Conservation (phyloP, 768 basidiomycete genomes). For the Termitomyces sp. region DNA sequence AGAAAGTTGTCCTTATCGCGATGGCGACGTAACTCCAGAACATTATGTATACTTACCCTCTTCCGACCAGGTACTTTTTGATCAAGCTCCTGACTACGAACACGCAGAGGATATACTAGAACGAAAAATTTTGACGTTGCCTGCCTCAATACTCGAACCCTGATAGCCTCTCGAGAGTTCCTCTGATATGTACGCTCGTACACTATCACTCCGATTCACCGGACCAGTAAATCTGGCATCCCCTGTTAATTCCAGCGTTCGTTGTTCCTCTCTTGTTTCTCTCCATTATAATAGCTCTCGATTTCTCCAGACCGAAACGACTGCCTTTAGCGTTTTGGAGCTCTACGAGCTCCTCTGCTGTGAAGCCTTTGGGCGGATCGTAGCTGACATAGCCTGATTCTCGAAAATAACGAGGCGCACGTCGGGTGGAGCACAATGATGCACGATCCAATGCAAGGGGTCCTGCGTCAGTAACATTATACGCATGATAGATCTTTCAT, state of each 20-base stretch:
- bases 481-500: background rate
- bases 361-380: background rate
- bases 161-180: no score
- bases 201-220: no score
- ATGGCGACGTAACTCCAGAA: no score
- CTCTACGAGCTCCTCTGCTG: constrained; percentile 1
- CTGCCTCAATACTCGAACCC: no score
- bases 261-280: background rate
- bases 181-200: no score
- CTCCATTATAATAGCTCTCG: background rate
- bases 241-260: background rate
- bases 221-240: background rate
- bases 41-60: no score
- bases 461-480: background rate
- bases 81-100: no score
- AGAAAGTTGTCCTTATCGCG: no score
- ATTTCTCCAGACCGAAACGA: background rate
- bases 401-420: constrained; percentile 3
- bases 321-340: background rate
- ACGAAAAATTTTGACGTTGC: no score
- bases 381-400: background rate
- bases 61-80: no score
- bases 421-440: background rate
- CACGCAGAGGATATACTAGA: no score
- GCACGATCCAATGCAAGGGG: background rate